Percentiles rank a stretch among this genome's conserved stretches.
These are phyloP conservation scores for Coccomyxa sp. DNA, from an alignment of 139 green algal species.

Conservation along the genomic window DNA sequence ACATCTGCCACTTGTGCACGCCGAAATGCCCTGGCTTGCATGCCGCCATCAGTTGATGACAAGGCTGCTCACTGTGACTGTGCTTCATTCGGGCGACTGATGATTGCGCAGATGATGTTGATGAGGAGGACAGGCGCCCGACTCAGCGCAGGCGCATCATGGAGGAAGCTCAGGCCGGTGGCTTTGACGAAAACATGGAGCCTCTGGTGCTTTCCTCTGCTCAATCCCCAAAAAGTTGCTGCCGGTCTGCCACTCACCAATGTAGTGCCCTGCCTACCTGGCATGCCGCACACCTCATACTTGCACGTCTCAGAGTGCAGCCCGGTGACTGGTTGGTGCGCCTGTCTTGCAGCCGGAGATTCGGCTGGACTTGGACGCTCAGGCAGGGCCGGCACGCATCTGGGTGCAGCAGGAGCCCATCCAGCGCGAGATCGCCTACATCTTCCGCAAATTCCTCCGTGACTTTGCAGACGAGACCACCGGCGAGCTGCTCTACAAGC, in stretches of 20 bases:
- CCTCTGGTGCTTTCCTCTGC: not conserved
- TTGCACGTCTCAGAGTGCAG: not conserved
- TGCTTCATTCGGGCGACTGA: too few species aligned
- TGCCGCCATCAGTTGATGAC: too few species aligned
- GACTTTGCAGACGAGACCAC: constrained; percentile 50
- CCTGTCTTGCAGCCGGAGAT: constrained; percentile 18
- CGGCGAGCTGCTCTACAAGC: constrained; percentile 48
- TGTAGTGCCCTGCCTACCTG: not conserved
- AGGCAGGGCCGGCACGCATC: constrained; percentile 53
- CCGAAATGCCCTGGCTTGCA: too few species aligned
- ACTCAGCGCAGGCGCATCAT: constrained; percentile 36
- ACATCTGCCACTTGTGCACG: not conserved
- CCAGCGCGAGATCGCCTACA: constrained; percentile 39
- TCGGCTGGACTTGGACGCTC: constrained; percentile 52
- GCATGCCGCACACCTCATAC: not conserved
- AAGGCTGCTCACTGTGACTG: too few species aligned
- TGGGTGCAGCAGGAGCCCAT: constrained; percentile 63
- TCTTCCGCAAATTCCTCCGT: constrained; percentile 67
- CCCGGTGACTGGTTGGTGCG: not conserved
- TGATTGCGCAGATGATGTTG: constrained; percentile 27
- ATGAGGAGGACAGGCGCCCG: constrained; percentile 42
- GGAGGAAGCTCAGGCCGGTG: constrained; percentile 43
- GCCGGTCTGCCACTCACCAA: not conserved
- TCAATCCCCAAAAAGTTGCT: too few species aligned
- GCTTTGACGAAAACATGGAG: constrained; percentile 38